Evolutionary conservation across 345 rosid genomes (phyloP).

Genomic region (Reutealis trisperma): DNA sequence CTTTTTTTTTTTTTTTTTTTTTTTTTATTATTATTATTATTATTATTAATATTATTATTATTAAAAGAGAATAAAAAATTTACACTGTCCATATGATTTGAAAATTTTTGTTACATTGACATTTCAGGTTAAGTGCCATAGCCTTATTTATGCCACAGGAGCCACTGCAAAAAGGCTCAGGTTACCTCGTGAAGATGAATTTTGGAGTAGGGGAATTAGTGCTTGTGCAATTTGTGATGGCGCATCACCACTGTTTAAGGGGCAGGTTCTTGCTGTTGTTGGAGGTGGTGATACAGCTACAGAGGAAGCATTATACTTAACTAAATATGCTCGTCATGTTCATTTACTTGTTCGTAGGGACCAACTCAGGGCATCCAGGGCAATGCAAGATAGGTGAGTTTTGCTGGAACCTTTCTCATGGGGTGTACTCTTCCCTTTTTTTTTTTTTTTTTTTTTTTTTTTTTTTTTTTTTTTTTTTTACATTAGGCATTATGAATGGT

Average conservation of each 20-base stretch:
- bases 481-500: neutral
- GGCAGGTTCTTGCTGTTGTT: constrained; percentile 93
- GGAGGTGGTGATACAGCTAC: constrained; percentile 99
- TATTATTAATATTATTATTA: too few relatives aligned
- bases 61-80: neutral
- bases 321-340: constrained; percentile 95
- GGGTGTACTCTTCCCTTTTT: too few relatives aligned
- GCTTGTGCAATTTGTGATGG: constrained; percentile 99
- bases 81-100: neutral
- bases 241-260: constrained; percentile 92
- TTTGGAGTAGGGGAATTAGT: constrained; percentile 99
- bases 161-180: constrained; percentile 84
- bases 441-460: too few relatives aligned
- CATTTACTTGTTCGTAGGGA: constrained; percentile 91
- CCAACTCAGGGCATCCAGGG: constrained; percentile 87
- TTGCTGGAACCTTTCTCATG: constrained; percentile 2
- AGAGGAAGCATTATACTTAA: constrained; percentile 91
- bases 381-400: constrained; percentile 98
- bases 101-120: neutral
- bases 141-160: constrained; percentile 85
- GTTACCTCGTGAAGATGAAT: constrained; percentile 91
- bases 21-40: too few relatives aligned
- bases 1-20: neutral
- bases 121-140: constrained; percentile 81
- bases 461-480: too few relatives aligned